These are phyloP conservation scores for Populus deltoides DNA, from an alignment of 345 rosid species.

Conservation along the genomic window DNA sequence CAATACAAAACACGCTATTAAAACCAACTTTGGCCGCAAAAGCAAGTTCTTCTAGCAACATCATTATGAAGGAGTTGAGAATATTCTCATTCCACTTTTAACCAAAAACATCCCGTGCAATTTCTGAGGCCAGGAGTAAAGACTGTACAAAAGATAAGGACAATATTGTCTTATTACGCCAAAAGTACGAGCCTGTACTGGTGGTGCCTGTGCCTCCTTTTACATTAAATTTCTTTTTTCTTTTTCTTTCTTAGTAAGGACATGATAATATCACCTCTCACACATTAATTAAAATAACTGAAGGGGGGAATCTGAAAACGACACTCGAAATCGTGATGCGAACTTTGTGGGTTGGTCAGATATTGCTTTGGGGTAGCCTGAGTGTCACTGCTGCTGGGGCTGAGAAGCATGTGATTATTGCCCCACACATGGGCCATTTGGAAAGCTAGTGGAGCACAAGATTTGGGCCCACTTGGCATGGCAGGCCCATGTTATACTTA, in stretches of 20 bases:
- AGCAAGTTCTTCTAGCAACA: background rate
- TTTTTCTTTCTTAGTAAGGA: background rate
- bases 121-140: background rate
- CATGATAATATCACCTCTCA: background rate
- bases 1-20: too few species aligned
- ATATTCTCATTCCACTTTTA: constrained; percentile 4
- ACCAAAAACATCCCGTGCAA: background rate
- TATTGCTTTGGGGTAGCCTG: background rate
- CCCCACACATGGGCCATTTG: background rate
- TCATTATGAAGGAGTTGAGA: background rate
- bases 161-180: background rate
- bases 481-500: background rate
- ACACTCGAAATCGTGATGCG: background rate
- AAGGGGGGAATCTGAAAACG: background rate
- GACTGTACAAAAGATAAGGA: background rate
- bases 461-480: background rate
- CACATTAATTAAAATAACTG: too few species aligned
- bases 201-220: background rate
- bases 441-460: background rate
- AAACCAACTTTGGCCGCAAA: background rate
- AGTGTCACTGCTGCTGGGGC: background rate
- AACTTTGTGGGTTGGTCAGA: background rate
- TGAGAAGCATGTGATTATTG: background rate
- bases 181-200: constrained; percentile 17
- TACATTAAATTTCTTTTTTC: background rate